Conservation (phyloP, 805 yeast genomes). For the Candida sakaeoensis region DNA sequence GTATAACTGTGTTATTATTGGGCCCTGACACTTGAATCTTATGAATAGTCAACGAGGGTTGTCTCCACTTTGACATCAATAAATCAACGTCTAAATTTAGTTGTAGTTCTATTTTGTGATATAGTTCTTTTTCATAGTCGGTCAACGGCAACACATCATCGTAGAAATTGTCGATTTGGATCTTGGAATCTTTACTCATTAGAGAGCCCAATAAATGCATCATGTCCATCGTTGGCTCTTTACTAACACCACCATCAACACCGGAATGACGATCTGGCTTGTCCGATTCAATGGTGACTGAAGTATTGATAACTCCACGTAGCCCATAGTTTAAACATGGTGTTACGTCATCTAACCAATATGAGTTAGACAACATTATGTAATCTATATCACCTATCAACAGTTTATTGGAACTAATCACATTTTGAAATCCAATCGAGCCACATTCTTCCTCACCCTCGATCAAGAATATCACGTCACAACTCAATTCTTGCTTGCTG, state of each 20-base stretch:
- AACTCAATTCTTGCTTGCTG: slow-evolving; percentile 46
- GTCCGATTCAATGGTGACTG: slow-evolving; percentile 67
- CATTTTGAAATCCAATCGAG: slow-evolving; percentile 75
- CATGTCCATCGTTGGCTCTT: slow-evolving; percentile 88
- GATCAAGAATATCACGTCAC: slow-evolving; percentile 77
- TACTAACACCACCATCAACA: slow-evolving; percentile 87
- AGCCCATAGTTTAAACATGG: slow-evolving; percentile 95
- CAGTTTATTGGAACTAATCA: slow-evolving; percentile 48
- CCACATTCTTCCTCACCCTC: slow-evolving; percentile 98
- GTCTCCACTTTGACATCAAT: slow-evolving; percentile 79
- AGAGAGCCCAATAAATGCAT: slow-evolving; percentile 67
- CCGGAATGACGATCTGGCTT: slow-evolving; percentile 93
- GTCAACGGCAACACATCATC: slow-evolving; percentile 60
- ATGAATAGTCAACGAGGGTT: slow-evolving; percentile 86
- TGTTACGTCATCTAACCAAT: slow-evolving; percentile 84
- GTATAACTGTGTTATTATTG: slow-evolving; percentile 83
- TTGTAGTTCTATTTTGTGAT: slow-evolving; percentile 53
- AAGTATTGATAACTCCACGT: slow-evolving; percentile 83
- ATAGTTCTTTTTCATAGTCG: slow-evolving; percentile 54
- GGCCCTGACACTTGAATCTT: slow-evolving; percentile 87
- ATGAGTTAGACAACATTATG: slow-evolving; percentile 85
- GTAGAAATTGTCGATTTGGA: slow-evolving; percentile 70
- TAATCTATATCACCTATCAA: slow-evolving; percentile 71
- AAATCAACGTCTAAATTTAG: slow-evolving; percentile 37
- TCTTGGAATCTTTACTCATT: slow-evolving; percentile 39